Conservation (phyloP, 306 rosid species). For the Aeschynomene evenia region DNA sequence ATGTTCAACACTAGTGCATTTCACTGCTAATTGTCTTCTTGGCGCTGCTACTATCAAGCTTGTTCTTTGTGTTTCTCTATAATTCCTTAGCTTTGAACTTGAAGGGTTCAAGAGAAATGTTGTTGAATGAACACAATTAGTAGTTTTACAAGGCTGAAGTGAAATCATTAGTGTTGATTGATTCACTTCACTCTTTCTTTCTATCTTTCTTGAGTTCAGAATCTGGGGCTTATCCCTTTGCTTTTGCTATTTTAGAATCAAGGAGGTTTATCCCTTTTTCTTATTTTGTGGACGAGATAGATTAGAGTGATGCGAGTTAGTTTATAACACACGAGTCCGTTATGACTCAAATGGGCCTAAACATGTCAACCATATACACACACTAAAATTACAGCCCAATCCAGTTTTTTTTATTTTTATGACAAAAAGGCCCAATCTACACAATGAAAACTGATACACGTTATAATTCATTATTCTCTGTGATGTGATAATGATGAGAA, state of each 20-base stretch:
- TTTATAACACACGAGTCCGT: not conserved
- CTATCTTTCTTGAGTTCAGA: too few relatives aligned
- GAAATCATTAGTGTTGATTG: constrained; percentile 44
- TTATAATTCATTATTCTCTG: too few relatives aligned
- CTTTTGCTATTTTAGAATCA: not conserved
- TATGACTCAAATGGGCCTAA: not conserved
- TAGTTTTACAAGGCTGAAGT: constrained; percentile 33
- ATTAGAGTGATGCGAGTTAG: too few relatives aligned
- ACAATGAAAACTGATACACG: too few relatives aligned
- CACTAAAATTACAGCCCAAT: too few relatives aligned
- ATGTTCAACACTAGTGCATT: constrained; percentile 36
- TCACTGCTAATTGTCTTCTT: constrained; percentile 26
- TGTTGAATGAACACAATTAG: constrained; percentile 38
- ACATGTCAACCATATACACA: too few relatives aligned
- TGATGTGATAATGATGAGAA: too few relatives aligned
- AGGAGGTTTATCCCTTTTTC: constrained; percentile 25
- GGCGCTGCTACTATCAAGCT: not conserved
- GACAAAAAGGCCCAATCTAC: too few relatives aligned
- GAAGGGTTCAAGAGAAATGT: constrained; percentile 26
- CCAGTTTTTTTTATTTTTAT: too few relatives aligned
- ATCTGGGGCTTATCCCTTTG: constrained; percentile 8
- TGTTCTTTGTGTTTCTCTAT: not conserved
- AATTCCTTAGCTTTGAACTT: constrained; percentile 33
- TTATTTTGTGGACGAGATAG: constrained; percentile 27
- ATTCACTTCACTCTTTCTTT: not conserved